Base-by-base conservation (phyloP, 2,329 filamentous ascomycete species). In the Alternaria sp. region DNA sequence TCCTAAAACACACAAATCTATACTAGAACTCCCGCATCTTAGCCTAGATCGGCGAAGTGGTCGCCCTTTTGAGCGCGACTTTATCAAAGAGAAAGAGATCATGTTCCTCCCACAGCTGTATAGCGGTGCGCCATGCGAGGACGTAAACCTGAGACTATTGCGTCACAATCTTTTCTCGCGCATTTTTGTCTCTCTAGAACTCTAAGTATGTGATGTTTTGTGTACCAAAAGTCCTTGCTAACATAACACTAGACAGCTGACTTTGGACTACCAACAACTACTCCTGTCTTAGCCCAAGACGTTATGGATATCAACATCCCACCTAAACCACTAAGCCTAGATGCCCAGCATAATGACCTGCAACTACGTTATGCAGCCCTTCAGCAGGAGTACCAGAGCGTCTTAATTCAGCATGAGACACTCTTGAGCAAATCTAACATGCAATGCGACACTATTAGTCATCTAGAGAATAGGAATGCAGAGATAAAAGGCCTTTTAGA, bases 101-200 rank as follows among this genome's bases (percentile, higher is more conserved):
- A 43, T 65, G 8, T 65, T 65, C 41, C 22, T 59, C 44, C 34
- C n/a, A 43, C 38, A 54, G 12, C 46, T 65, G 3, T 65, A 61
- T 51, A 52, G 49, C 32, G 34, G 47, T 51, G 24, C 26, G 5
- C 30, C 8, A 41, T 51, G 20, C 16, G 5, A 53, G 20, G 39
- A 49, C 24, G 14, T 42, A 38, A 55, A 57, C 34, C 38, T 65
- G 18, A 56, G 32, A 52, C 42, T 62, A 55, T 14, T 62, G 22
- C 41, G 41, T 49, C 44, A 36, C 7, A 56, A 64, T 41, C 51
- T 60, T 53, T 63, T 64, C 34, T 47, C 36, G 5, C 57, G 38
- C 18, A 64, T 64, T 36, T 60, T 65, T 54, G 20, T 56, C 43
- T 42, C 28, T 42, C 9, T 60, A 47, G 39, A 55, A 51, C 14